Conservation (phyloP, 805 yeast species). For the Starmera amethionina region DNA sequence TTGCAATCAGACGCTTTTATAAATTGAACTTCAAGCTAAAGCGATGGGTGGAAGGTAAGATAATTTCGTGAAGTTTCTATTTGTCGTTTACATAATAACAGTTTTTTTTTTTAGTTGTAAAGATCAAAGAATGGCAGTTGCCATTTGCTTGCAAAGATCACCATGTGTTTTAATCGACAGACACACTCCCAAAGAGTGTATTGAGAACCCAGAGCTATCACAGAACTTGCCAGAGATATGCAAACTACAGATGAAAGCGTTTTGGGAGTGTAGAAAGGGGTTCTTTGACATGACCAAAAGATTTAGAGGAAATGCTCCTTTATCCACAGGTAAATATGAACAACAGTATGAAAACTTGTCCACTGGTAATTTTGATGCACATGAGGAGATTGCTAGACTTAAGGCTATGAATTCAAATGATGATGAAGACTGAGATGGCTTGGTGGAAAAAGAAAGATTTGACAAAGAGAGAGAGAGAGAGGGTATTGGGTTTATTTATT, state of each 20-base stretch:
- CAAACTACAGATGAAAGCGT: constrained; percentile 72
- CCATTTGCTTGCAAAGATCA: constrained; percentile 89
- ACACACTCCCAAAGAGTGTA: constrained; percentile 81
- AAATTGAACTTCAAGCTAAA: neutral
- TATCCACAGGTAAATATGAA: constrained; percentile 88
- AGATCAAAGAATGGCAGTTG: constrained; percentile 91
- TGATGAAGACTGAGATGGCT: too few species aligned
- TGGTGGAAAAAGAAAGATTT: too few species aligned
- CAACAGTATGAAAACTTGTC: constrained; percentile 75
- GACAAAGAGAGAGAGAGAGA: too few species aligned
- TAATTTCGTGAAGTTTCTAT: too few species aligned
- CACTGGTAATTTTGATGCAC: constrained; percentile 72
- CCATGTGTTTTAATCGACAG: constrained; percentile 92
- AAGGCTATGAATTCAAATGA: constrained; percentile 28
- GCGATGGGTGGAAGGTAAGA: constrained; percentile 48
- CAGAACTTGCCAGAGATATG: constrained; percentile 82
- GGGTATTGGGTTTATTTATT: too few species aligned
- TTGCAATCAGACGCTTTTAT: neutral
- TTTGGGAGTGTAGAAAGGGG: constrained; percentile 85
- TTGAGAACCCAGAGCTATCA: constrained; percentile 69
- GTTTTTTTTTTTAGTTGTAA: constrained; percentile 50
- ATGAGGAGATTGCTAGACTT: constrained; percentile 69
- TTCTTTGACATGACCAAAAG: constrained; percentile 87
- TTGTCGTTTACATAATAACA: too few species aligned
- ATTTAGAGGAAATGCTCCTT: constrained; percentile 87